Percentiles rank a stretch among this genome's conserved stretches.
phyloP scores from a whole-genome alignment of 2,329 filamentous ascomycete species.

The Neopestalotiopsis clavispora region DNA sequence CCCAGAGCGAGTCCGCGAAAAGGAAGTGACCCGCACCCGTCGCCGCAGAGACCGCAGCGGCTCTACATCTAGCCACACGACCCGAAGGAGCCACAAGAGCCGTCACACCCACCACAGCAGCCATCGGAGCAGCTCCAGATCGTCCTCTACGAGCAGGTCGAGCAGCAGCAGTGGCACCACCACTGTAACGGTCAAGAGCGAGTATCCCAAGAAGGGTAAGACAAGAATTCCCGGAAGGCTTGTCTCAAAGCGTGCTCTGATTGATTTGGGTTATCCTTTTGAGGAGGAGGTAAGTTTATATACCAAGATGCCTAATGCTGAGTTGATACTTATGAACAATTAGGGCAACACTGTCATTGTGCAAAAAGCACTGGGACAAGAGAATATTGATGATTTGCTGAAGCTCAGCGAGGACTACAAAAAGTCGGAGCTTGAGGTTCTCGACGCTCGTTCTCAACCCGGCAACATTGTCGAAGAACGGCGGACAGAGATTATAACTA shows the following conservation, averaged over 20 bases:
- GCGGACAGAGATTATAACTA: constrained; percentile 46
- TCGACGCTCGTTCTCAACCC: constrained; percentile 50
- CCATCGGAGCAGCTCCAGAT: constrained; percentile 41
- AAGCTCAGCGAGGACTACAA: constrained; percentile 80
- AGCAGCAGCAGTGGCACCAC: constrained; percentile 53
- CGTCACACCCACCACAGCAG: constrained; percentile 41
- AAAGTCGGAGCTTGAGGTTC: constrained; percentile 53
- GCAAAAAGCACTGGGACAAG: constrained; percentile 82
- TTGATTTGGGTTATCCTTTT: constrained; percentile 85
- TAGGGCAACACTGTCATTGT: constrained; percentile 83
- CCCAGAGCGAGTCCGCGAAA: constrained; percentile 64
- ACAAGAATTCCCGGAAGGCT: constrained; percentile 84
- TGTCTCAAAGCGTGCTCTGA: constrained; percentile 79
- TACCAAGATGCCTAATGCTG: constrained; percentile 4
- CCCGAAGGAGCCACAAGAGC: constrained; percentile 37
- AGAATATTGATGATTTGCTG: constrained; percentile 90
- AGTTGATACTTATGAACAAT: constrained; percentile 8
- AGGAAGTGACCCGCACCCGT: constrained; percentile 58
- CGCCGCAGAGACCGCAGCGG: constrained; percentile 50
- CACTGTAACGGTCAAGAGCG: constrained; percentile 53
- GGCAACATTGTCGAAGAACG: constrained; percentile 56
- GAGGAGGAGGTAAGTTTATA: constrained; percentile 73
- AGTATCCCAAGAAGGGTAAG: constrained; percentile 84
- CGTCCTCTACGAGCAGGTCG: constrained; percentile 48
- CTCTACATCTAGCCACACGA: constrained; percentile 44